These are phyloP conservation scores for Lodderomyces pseudojiufengensis DNA, from an alignment of 1,139 yeast species.

Conservation along the genomic window DNA sequence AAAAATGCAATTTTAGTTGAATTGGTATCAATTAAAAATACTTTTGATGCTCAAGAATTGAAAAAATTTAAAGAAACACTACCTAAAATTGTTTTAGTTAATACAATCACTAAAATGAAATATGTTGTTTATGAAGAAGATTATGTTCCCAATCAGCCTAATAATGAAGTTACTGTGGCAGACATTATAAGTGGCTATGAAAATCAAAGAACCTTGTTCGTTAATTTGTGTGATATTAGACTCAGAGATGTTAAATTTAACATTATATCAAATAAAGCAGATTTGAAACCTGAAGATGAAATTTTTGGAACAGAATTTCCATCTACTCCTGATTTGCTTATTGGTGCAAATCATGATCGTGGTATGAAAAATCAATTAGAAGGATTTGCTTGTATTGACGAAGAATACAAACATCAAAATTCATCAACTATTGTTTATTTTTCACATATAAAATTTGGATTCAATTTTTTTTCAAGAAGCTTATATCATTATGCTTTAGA, in stretches of 20 bases:
- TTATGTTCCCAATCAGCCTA: neutral
- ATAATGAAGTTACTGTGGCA: constrained; percentile 8
- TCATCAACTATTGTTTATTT: constrained; percentile 13
- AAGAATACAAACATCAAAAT: constrained; percentile 1
- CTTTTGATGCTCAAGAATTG: constrained; percentile 15
- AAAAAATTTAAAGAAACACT: constrained; percentile 14
- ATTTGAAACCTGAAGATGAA: constrained; percentile 7
- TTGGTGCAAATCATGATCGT: constrained; percentile 13
- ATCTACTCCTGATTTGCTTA: constrained; percentile 15
- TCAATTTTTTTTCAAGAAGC: constrained; percentile 17
- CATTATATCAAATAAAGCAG: constrained; percentile 2
- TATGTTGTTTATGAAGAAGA: constrained; percentile 11
- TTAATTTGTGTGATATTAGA: constrained; percentile 20
- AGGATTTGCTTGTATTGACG: constrained; percentile 15
- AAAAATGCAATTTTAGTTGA: constrained; percentile 23
- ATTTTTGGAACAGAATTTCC: constrained; percentile 13
- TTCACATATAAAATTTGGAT: constrained; percentile 17
- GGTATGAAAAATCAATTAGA: constrained; percentile 9
- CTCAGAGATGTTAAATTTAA: constrained; percentile 10
- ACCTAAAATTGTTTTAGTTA: constrained; percentile 20
- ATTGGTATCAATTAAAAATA: constrained; percentile 19
- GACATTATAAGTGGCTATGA: constrained; percentile 11
- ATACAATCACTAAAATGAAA: constrained; percentile 9
- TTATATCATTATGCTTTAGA: constrained; percentile 18
- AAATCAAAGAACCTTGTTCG: constrained; percentile 15